Conservation (phyloP, 345 rosid genomes). For the Boechera stricta region DNA sequence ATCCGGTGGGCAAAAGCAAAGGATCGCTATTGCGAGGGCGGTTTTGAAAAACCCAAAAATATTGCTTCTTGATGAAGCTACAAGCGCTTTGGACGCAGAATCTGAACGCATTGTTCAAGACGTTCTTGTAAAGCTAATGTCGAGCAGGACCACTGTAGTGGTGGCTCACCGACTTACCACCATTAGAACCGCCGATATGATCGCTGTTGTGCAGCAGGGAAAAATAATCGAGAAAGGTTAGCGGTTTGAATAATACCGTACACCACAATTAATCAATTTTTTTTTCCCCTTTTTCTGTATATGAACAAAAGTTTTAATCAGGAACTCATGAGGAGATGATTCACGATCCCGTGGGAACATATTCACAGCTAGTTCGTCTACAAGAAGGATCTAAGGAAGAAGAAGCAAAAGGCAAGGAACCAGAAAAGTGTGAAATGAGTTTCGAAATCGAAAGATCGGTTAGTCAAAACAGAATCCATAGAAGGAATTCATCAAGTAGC, state of each 20-base stretch:
- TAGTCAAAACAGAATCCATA: not conserved
- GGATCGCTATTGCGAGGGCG: not conserved
- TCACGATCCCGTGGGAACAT: not conserved
- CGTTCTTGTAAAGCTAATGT: not conserved
- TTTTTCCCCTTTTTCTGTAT: not conserved
- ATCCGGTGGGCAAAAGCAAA: conserved; percentile 68
- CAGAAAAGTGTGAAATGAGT: not conserved
- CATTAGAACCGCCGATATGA: not conserved
- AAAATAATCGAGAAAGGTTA: not conserved
- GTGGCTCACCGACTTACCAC: not conserved
- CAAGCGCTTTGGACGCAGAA: conserved; percentile 65
- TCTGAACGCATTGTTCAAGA: conserved; percentile 57
- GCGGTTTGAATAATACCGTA: not conserved
- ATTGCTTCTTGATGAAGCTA: conserved; percentile 83
- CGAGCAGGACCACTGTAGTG: not conserved
- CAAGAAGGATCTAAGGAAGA: conserved; percentile 40
- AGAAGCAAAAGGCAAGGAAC: not conserved
- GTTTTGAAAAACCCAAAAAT: conserved; percentile 73
- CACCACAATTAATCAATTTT: not conserved
- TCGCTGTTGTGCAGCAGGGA: conserved; percentile 1
- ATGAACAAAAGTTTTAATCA: not conserved
- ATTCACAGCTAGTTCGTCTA: not conserved
- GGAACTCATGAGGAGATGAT: not conserved
- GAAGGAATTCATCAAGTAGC: not conserved
- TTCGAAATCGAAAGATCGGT: not conserved